Evolutionary conservation across 768 basidiomycete species (phyloP), one percentile per base, ranked within the genome.

Genomic region (Leccinum longicurvipes): DNA sequence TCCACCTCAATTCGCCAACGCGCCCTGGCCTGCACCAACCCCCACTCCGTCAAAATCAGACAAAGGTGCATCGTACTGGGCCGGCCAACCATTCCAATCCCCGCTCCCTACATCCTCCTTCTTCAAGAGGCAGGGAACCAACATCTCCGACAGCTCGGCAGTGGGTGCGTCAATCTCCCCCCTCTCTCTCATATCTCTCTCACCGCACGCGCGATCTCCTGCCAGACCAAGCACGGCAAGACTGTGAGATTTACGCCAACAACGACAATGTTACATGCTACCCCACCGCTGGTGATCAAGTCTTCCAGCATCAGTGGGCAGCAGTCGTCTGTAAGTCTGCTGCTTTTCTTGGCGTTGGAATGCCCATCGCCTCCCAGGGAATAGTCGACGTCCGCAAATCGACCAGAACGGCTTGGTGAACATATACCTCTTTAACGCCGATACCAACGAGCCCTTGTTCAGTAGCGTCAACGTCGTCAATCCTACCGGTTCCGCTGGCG

Each of bases 251-350:
- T 47, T 66, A 71, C 56, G 83, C 85, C 23, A 83, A 83, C 58
- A 94, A 94, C 74, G 71, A 82, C 47, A 76, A 91, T 57, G 78
- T 85, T 42, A 89, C 91, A 8, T 95, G 93, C 69, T 93, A 79
- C 67, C 93, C 93, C 10, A 76, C 74, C 0, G 48, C 70, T 8
- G 72, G 78, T 55, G 81, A 81, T 21, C 58, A 74, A 24, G 76
- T 94, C 57, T 70, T 79, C n/a, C 92, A 96, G 72, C 81, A 87
- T 64, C 71, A 88, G 48, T 91, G 82, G 78, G 82, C 85, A 4
- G 80, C 84, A 34, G 86, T 93, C 66, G 83, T 93, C 66, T 94
- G 92, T 91, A 66, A 70, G 89, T 87, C 0, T 32, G 47, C 6
- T 63, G 41, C 42, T 56, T 32, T 56, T 59, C n/a, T 34, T 53